Base-by-base conservation (phyloP, 768 basidiomycete species). In the Naematelia aurantialba region DNA sequence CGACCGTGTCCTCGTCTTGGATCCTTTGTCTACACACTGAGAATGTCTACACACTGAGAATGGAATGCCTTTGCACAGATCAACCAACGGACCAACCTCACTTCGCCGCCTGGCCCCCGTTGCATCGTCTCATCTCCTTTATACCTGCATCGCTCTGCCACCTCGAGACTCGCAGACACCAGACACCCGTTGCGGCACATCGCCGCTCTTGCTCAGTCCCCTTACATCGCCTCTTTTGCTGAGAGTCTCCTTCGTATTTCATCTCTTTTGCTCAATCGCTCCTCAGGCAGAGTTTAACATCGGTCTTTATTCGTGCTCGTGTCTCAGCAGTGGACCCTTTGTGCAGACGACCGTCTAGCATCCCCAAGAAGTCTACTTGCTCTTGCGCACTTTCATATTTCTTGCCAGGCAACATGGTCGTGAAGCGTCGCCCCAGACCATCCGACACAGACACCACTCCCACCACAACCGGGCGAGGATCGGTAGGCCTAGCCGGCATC, bases 351-450 rank as follows among this genome's bases (percentile, higher is more conserved):
- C 17, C 34, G 34, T 17, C 34, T 39, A 8, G 17, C 8, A 8
- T 39, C n/a, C n/a, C n/a, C 34, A 39, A 17, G 34, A 39, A 19
- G n/a, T 47, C 8, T 19, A 47, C 46, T 5, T 10, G 25, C n/a
- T 21, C 10, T 47, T 11, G 25, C 8, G 25, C 11, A 19, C 19
- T 27, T 50, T 25, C 5, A 4, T 27, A 12, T 3, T 5, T 4
- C n/a, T 24, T 12, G 22, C 48, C 19, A 22, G 22, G 21, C n/a
- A n/a, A 14, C 3, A 27, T 50, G 22, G 57, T 64, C 58, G 34
- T 56, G 46, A 55, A 64, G 27, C 60, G 58, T 13, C 56, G 55
- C 21, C 55, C 56, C 24, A 58, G 59, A n/a, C 51, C 45, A 10
- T 17, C 34, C 17, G 8, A 39, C 34, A 8, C 17, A 8, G 34